These are phyloP conservation scores for Geotrichum australiense DNA, from an alignment of 1,139 yeast species.

Conservation along the genomic window DNA sequence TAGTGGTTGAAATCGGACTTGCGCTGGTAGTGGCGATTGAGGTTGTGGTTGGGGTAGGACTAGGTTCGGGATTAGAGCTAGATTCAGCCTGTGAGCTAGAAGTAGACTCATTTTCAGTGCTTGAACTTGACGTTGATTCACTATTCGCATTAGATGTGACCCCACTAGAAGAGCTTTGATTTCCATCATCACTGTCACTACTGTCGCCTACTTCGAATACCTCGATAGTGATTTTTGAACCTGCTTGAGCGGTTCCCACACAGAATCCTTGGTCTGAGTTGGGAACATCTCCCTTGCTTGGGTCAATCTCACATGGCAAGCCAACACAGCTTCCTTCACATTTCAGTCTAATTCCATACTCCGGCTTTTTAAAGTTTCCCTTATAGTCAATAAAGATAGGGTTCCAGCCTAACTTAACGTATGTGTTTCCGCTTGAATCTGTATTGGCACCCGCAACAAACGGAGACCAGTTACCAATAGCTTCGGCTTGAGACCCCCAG, in stretches of 20 bases:
- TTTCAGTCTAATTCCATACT: conserved; percentile 63
- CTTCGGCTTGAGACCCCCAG: conserved; percentile 67
- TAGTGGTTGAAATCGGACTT: not conserved
- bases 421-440: conserved; percentile 62
- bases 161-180: not conserved
- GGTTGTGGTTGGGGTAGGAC: too few species aligned
- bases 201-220: conserved; percentile 43
- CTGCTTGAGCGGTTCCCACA: conserved; percentile 67
- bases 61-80: conserved; percentile 9
- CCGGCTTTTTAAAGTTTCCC: conserved; percentile 53
- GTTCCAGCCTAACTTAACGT: conserved; percentile 83
- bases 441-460: conserved; percentile 87
- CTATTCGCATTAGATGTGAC: conserved; percentile 2
- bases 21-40: conserved; percentile 2
- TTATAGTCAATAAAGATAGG: conserved; percentile 65
- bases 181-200: conserved; percentile 1
- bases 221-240: conserved; percentile 63
- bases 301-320: conserved; percentile 72
- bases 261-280: conserved; percentile 52
- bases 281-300: conserved; percentile 52
- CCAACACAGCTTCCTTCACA: conserved; percentile 72
- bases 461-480: conserved; percentile 87
- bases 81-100: conserved; percentile 6
- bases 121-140: conserved; percentile 5
- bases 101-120: not conserved